Base-by-base conservation (phyloP, 306 rosid genomes). In the Acacia melanoxylon region DNA sequence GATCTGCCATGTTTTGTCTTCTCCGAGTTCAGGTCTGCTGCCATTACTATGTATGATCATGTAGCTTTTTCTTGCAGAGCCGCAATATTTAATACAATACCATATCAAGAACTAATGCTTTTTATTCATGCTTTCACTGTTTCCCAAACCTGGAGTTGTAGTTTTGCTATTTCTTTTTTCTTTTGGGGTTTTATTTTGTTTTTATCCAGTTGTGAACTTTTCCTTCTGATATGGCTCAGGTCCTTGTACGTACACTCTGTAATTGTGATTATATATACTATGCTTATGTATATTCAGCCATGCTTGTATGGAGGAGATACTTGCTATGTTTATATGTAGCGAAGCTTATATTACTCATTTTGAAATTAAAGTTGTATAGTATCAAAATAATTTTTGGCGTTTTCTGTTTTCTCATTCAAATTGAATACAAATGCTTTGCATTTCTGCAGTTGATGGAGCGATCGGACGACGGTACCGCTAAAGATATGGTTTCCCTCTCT, bases 401-500 rank as follows among this genome's bases (percentile, higher is more conserved):
- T 54, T 25, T 54, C 22, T 67, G 44, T 70, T 48, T 25, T 33
- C 29, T 8, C 6, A 24, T 72, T 40, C 31, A 69, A 75, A 61
- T 77, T 63, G 19, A 52, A 58, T 27, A 35, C 44, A 27, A 58
- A 12, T 15, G 20, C 49, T 31, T 19, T 12, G 33, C 54, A 19
- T 14, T 42, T 45, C 42, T 69, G 69, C 62, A 83, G 85, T 68
- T 80, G 17, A 80, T 83, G 89, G 89, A 83, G 76, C 79, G 68
- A 75, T 77, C 72, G 46, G 72, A 49, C 27, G 73, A 75, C 45
- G 88, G 54, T 61, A 82, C 69, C 29, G 75, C 73, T 68, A 73
- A 83, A 78, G 77, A 69, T 44, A 75, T 81, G 84, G 85, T 80
- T 66, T 86, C 16, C 20, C 88, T 74, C 83, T 77, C 66, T 69